These are phyloP conservation scores for Jamesozyma rosinii DNA, from an alignment of 805 yeast genomes.

Conservation along the genomic window DNA sequence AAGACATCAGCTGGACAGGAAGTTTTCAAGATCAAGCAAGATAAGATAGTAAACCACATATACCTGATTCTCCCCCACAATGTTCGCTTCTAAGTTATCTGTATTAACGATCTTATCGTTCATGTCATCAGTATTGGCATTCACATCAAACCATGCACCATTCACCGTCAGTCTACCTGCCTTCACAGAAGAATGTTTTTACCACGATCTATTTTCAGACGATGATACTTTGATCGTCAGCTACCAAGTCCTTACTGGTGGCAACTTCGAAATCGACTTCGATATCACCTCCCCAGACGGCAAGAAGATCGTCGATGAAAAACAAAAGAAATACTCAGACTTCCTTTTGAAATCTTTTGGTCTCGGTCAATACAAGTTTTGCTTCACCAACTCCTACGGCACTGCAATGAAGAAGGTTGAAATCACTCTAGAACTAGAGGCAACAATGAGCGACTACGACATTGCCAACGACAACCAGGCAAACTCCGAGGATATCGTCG, in stretches of 20 bases:
- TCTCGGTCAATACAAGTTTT: conserved; percentile 55
- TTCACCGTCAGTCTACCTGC: conserved; percentile 33
- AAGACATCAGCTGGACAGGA: too few relatives aligned
- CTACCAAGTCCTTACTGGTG: conserved; percentile 54
- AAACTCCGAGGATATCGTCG: conserved; percentile 39
- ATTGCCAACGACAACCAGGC: conserved; percentile 19
- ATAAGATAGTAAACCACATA: neutral
- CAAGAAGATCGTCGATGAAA: conserved; percentile 38
- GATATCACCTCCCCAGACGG: conserved; percentile 49
- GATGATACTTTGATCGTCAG: conserved; percentile 35
- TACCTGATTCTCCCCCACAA: neutral
- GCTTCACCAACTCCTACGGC: conserved; percentile 56
- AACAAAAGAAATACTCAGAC: conserved; percentile 56
- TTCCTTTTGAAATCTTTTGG: conserved; percentile 48
- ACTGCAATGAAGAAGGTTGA: conserved; percentile 59
- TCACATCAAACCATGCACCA: conserved; percentile 25
- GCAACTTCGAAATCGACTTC: conserved; percentile 59
- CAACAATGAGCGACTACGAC: conserved; percentile 8
- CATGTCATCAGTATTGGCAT: conserved; percentile 11
- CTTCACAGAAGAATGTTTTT: conserved; percentile 38
- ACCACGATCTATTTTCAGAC: conserved; percentile 30
- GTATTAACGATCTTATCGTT: conserved; percentile 1
- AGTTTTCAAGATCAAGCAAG: neutral
- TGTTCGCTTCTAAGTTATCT: conserved; percentile 1
- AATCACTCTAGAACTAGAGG: conserved; percentile 47